Evolutionary conservation across 257 asterid genomes (phyloP).

Genomic region (Ajuga chamaepitys): DNA sequence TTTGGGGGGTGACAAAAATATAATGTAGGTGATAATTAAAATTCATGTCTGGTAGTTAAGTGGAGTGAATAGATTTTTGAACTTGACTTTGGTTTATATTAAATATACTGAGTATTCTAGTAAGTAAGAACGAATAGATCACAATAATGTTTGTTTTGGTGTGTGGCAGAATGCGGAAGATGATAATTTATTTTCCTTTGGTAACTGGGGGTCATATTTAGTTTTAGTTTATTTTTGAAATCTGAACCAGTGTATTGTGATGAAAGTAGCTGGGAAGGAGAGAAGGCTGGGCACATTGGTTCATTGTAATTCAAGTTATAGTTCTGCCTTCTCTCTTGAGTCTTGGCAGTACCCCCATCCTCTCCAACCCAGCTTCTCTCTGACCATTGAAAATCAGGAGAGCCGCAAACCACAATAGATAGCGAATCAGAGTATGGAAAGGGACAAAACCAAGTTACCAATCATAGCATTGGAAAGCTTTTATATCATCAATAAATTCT

Average conservation of each 20-base stretch:
- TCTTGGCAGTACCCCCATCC: too few relatives aligned
- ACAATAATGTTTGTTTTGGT: neutral
- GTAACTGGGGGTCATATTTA: neutral
- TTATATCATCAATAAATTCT: too few relatives aligned
- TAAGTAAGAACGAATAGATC: neutral
- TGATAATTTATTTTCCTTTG: neutral
- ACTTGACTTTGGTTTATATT: neutral
- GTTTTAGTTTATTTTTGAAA: neutral
- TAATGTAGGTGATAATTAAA: neutral
- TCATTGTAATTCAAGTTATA: too few relatives aligned
- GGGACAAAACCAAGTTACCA: neutral
- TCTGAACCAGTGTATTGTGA: neutral
- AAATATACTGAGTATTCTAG: neutral
- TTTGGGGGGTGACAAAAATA: neutral
- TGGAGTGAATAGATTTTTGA: neutral
- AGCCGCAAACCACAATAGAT: too few relatives aligned
- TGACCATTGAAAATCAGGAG: too few relatives aligned
- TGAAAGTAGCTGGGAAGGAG: neutral
- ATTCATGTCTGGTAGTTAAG: neutral
- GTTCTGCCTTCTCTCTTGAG: too few relatives aligned
- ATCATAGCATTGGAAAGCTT: neutral
- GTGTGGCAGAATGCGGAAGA: neutral
- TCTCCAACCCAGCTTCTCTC: too few relatives aligned
- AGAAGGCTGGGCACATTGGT: neutral
- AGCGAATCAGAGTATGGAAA: neutral